A percentile compares a stretch with the other conserved stretches of the same genome.
These are phyloP conservation scores for Aspergillus fumigatiaffinis DNA, from an alignment of 2,329 filamentous ascomycete species.

Conservation along the genomic window DNA sequence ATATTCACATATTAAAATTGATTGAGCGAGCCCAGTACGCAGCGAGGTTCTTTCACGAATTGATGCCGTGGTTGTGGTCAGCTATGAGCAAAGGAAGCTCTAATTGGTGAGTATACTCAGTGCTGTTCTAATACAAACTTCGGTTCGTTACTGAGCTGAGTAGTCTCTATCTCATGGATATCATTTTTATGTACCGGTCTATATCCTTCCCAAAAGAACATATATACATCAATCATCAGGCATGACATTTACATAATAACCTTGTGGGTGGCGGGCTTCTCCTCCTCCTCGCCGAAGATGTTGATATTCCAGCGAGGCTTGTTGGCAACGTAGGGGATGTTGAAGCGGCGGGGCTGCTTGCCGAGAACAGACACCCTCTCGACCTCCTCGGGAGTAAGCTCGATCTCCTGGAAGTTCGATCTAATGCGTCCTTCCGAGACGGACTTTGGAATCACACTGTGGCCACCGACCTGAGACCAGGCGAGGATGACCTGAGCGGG, in stretches of 20 bases:
- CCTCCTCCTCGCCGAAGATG: constrained; percentile 53
- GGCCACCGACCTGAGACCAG: constrained; percentile 39
- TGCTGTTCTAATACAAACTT: no score
- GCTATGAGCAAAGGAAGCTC: no score
- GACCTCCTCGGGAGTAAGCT: constrained; percentile 37
- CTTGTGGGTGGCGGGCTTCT: constrained; percentile 49
- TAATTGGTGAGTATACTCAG: no score
- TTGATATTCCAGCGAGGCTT: constrained; percentile 55
- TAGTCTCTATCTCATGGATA: neutral
- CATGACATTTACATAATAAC: constrained; percentile 35
- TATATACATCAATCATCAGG: neutral
- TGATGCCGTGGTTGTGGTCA: no score
- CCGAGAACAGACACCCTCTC: constrained; percentile 32
- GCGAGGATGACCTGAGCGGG: constrained; percentile 38
- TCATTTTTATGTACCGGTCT: neutral
- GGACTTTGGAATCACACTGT: constrained; percentile 43
- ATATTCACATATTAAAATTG: no score
- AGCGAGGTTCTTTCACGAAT: no score
- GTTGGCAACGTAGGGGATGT: constrained; percentile 36
- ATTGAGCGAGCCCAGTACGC: no score
- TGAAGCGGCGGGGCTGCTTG: constrained; percentile 34
- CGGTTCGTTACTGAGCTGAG: no score
- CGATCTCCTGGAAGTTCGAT: constrained; percentile 42
- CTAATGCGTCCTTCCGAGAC: constrained; percentile 41
- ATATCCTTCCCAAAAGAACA: neutral